phyloP scores from a whole-genome alignment of 1,139 yeast genomes.

The Williopsis jadinii region DNA sequence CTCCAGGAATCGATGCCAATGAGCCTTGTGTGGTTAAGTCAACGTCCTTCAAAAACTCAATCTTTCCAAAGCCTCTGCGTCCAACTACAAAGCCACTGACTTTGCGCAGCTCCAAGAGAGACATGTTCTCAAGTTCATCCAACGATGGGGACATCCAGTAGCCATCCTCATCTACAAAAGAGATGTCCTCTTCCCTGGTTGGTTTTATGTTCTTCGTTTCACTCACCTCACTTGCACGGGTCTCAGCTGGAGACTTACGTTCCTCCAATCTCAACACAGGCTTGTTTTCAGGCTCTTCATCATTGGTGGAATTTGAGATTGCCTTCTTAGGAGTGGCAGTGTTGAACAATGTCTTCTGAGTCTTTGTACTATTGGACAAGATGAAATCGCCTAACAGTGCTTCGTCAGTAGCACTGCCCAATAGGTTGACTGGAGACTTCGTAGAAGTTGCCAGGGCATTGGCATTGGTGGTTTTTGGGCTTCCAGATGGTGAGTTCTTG shows the following conservation, averaged over 20 bases:
- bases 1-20: conserved; percentile 58
- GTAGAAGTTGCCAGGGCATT: conserved; percentile 14
- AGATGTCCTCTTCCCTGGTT: conserved; percentile 28
- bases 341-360: conserved; percentile 4
- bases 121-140: conserved; percentile 49
- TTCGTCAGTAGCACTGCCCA: conserved; percentile 46
- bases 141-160: conserved; percentile 85
- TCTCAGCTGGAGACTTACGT: background rate
- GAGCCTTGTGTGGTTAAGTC: conserved; percentile 65
- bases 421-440: conserved; percentile 19
- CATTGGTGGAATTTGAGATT: conserved; percentile 3
- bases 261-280: background rate
- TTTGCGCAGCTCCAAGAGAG: conserved; percentile 56
- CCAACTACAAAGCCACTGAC: conserved; percentile 74
- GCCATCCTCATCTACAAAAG: conserved; percentile 52
- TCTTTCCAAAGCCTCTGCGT: conserved; percentile 67
- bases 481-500: conserved; percentile 2
- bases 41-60: conserved; percentile 74
- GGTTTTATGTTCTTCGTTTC: background rate
- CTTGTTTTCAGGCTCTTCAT: conserved; percentile 1
- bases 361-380: conserved; percentile 4
- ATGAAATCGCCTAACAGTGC: conserved; percentile 44
- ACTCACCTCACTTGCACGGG: background rate
- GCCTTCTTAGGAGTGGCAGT: background rate
- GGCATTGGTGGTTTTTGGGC: conserved; percentile 18